Conservation (phyloP, 495 filamentous ascomycete genomes). For the Halenospora varia region DNA sequence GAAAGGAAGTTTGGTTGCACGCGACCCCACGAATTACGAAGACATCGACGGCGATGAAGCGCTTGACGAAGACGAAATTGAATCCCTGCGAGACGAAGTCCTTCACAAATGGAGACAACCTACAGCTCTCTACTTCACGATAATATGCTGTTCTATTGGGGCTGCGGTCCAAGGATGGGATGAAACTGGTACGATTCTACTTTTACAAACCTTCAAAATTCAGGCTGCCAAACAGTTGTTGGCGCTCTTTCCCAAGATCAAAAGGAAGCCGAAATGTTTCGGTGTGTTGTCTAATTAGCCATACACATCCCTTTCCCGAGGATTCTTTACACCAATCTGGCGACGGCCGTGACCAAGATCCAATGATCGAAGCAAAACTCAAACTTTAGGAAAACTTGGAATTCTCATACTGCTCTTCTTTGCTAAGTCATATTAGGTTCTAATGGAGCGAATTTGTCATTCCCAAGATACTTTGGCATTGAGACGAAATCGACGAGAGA, state of each 20-base stretch:
- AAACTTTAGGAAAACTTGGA: too few relatives aligned
- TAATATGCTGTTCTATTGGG: constrained; percentile 67
- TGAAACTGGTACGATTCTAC: constrained; percentile 11
- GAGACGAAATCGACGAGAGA: constrained; percentile 27
- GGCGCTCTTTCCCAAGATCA: too few relatives aligned
- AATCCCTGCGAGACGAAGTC: constrained; percentile 49
- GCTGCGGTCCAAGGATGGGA: constrained; percentile 75
- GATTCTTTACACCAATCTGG: too few relatives aligned
- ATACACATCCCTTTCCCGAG: not conserved
- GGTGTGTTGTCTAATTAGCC: too few relatives aligned
- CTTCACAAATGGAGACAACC: constrained; percentile 65
- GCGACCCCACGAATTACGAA: constrained; percentile 51
- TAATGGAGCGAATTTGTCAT: constrained; percentile 23
- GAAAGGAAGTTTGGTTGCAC: constrained; percentile 64
- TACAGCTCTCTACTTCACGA: constrained; percentile 48
- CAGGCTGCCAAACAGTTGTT: not conserved
- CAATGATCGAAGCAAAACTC: too few relatives aligned
- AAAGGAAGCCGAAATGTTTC: too few relatives aligned
- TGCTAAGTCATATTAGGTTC: constrained; percentile 3
- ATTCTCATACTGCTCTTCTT: too few relatives aligned
- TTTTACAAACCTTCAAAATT: not conserved
- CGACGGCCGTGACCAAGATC: too few relatives aligned
- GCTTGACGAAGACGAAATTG: constrained; percentile 51
- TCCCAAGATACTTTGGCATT: constrained; percentile 27
- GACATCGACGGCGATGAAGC: constrained; percentile 43